These are phyloP conservation scores for Malus asiatica DNA, from an alignment of 306 rosid species.

Conservation along the genomic window DNA sequence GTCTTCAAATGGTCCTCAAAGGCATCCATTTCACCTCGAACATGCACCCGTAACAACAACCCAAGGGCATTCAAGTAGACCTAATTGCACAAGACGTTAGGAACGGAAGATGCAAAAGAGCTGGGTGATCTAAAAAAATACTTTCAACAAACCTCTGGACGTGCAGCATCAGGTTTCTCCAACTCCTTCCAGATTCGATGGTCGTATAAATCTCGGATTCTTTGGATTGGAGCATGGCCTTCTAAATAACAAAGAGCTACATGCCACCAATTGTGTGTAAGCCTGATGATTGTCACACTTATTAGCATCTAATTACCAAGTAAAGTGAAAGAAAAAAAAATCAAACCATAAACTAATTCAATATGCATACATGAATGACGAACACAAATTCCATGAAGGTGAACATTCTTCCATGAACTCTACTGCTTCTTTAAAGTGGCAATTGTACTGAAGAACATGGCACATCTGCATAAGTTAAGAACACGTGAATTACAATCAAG, in stretches of 20 bases:
- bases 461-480: slow-evolving; percentile 52
- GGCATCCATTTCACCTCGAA: slow-evolving; percentile 44
- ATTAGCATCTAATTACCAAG: slow-evolving; percentile 9
- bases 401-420: slow-evolving; percentile 81
- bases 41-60: slow-evolving; percentile 55
- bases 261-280: slow-evolving; percentile 99
- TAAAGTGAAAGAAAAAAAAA: neutral
- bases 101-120: neutral
- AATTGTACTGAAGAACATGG: slow-evolving; percentile 76
- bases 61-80: slow-evolving; percentile 79
- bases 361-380: slow-evolving; percentile 57
- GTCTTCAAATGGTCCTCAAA: slow-evolving; percentile 49
- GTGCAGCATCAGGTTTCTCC: slow-evolving; percentile 43
- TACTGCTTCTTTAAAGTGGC: slow-evolving; percentile 75
- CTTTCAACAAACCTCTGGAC: slow-evolving; percentile 43
- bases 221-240: slow-evolving; percentile 55
- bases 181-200: slow-evolving; percentile 79
- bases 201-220: slow-evolving; percentile 57
- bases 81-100: slow-evolving; percentile 33
- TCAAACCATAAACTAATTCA: slow-evolving; percentile 1
- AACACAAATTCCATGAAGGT: slow-evolving; percentile 54
- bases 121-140: slow-evolving; percentile 2
- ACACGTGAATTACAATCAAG: slow-evolving; percentile 10
- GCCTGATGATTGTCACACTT: slow-evolving; percentile 37
- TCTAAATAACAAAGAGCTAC: slow-evolving; percentile 88